Evolutionary conservation across 1,139 yeast species (phyloP).

Genomic region (Candida sanyaensis): DNA sequence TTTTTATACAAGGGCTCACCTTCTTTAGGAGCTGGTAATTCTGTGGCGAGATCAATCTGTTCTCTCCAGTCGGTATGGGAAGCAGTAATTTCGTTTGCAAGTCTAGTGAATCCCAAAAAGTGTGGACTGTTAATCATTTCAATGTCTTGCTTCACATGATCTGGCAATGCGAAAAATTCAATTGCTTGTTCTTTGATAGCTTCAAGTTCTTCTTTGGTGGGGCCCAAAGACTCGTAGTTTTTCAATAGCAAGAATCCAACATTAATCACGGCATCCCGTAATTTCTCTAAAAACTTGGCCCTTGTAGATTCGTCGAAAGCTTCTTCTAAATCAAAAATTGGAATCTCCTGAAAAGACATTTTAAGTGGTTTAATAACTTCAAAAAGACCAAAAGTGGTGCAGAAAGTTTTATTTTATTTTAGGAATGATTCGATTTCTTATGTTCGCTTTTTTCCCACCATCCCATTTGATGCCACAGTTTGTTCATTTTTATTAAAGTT

Average conservation of each 20-base stretch:
- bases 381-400: too few species aligned
- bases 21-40: slow-evolving; percentile 47
- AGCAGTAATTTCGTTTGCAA: slow-evolving; percentile 70
- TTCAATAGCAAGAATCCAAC: slow-evolving; percentile 61
- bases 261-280: slow-evolving; percentile 57
- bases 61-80: slow-evolving; percentile 63
- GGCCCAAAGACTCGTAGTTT: slow-evolving; percentile 43
- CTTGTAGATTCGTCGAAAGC: slow-evolving; percentile 41
- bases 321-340: slow-evolving; percentile 34
- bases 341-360: slow-evolving; percentile 33
- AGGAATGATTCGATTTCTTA: neutral
- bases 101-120: slow-evolving; percentile 64
- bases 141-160: slow-evolving; percentile 48
- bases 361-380: neutral
- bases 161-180: slow-evolving; percentile 56
- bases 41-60: slow-evolving; percentile 69
- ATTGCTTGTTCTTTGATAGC: slow-evolving; percentile 44
- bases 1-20: slow-evolving; percentile 55
- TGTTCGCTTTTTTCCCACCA: neutral
- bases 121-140: slow-evolving; percentile 68
- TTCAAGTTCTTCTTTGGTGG: slow-evolving; percentile 35
- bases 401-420: neutral
- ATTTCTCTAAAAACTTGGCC: slow-evolving; percentile 43
- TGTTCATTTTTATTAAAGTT: too few species aligned
- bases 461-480: too few species aligned